phyloP scores from a whole-genome alignment of 345 rosid genomes.

The Luvunga scandens region DNA sequence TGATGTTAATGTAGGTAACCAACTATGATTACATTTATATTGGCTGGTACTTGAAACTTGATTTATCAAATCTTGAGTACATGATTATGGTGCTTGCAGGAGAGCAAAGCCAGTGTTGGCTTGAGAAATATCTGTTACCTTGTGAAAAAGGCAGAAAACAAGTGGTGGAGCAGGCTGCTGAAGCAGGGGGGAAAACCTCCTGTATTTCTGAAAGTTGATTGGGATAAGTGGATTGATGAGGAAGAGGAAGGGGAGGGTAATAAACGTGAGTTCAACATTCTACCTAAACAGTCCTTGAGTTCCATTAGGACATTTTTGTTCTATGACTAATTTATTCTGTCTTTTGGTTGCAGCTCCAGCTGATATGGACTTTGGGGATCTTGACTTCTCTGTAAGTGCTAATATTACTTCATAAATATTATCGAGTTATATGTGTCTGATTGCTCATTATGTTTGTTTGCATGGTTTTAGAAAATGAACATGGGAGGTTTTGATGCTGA shows the following conservation, averaged over 20 bases:
- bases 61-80: neutral
- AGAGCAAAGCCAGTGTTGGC: constrained; percentile 47
- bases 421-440: neutral
- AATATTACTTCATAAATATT: neutral
- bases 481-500: constrained; percentile 20
- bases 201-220: constrained; percentile 48
- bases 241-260: constrained; percentile 47
- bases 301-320: neutral
- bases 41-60: neutral
- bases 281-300: neutral
- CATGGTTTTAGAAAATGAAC: constrained; percentile 25
- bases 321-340: constrained; percentile 8
- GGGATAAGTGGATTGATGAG: constrained; percentile 68
- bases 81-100: constrained; percentile 27
- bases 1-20: constrained; percentile 41
- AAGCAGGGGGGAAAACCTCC: constrained; percentile 50
- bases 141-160: constrained; percentile 47
- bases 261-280: constrained; percentile 16
- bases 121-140: constrained; percentile 43
- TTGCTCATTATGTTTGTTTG: neutral
- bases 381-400: constrained; percentile 42
- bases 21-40: neutral
- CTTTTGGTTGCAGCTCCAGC: constrained; percentile 14
- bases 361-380: constrained; percentile 39
- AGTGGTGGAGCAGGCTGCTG: constrained; percentile 58